Evolutionary conservation across 148 eudicot species (phyloP), one percentile per base, ranked within the genome.

Genomic region (Fagopyrum tataricum): DNA sequence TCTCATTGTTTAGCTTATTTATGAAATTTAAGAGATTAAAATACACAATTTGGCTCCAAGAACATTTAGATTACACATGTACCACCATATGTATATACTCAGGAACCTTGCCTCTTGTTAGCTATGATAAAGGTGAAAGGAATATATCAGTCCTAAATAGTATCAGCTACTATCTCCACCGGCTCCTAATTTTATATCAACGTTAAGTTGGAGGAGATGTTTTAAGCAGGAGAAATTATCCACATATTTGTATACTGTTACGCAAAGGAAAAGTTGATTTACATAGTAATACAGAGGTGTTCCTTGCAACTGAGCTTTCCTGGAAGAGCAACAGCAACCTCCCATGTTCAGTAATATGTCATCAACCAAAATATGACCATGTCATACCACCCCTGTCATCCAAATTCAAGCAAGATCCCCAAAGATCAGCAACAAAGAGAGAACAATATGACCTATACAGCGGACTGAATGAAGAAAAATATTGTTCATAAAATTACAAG

Each of bases 241-340:
- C 41, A 42, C n/a, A 40, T 7, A 31, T 68, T 68, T 44, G 17
- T 3, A 70, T 70, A 44, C 15, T 59, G 39, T 4, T 59, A 59
- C 14, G 17, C 40, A 44, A 67, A 43, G 37, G 31, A 72, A 76
- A 56, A 75, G 71, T 51, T 51, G 66, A 81, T 84, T 84, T n/a
- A 88, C 91, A 84, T 84, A 88, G 79, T 80, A 85, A 80, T 83
- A 87, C 8, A 85, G 78, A 44, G 88, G 88, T 20, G 88, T 83
- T 70, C 87, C 89, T 66, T 78, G 84, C 49, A 84, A 77, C 78
- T 82, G 89, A 41, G 79, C 76, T 76, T 77, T 81, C 74, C 87
- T 76, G 72, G 85, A 81, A 78, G 88, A 83, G 80, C 85, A 85
- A 73, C 91, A 87, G 81, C 91, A 87, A 80, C 88, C 86, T 66